Conservation (phyloP, 2,329 filamentous ascomycete species). For the Neofusicoccum cordaticola region DNA sequence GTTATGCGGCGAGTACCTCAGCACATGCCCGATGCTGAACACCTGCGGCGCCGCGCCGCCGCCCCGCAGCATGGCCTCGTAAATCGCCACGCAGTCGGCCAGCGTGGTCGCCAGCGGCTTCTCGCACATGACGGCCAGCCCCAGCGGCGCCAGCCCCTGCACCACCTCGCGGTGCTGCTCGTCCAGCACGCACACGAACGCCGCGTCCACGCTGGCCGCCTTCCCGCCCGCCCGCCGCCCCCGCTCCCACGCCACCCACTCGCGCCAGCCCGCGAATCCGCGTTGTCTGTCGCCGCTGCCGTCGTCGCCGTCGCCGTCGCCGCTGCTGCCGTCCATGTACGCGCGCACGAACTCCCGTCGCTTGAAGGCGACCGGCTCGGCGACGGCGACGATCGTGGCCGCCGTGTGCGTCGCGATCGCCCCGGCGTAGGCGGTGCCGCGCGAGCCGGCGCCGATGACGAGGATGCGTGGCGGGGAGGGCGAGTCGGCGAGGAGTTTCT, state of each 20-base stretch:
- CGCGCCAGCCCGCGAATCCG: conserved; percentile 66
- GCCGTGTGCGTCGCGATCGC: conserved; percentile 26
- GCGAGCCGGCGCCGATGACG: conserved; percentile 39
- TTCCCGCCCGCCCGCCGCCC: conserved; percentile 53
- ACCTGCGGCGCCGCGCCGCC: conserved; percentile 44
- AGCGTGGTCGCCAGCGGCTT: conserved; percentile 85
- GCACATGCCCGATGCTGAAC: conserved; percentile 90
- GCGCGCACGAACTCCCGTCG: conserved; percentile 65
- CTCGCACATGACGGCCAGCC: conserved; percentile 87
- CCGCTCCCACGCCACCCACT: conserved; percentile 72
- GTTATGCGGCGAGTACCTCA: conserved; percentile 92
- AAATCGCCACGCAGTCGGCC: conserved; percentile 74
- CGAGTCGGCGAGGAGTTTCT: conserved; percentile 1
- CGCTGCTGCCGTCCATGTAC: conserved; percentile 54
- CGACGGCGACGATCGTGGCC: conserved; percentile 71
- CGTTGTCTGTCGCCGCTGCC: not conserved
- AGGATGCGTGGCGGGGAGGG: conserved; percentile 26
- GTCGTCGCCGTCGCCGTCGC: not conserved
- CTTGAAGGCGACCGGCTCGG: conserved; percentile 78
- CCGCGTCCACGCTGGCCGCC: conserved; percentile 47
- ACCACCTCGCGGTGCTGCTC: conserved; percentile 84
- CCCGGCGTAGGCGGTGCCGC: conserved; percentile 37
- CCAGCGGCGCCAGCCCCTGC: conserved; percentile 64
- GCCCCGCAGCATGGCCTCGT: conserved; percentile 49
- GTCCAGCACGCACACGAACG: conserved; percentile 76